phyloP scores from a whole-genome alignment of 345 rosid genomes.

The Linum trigynum region DNA sequence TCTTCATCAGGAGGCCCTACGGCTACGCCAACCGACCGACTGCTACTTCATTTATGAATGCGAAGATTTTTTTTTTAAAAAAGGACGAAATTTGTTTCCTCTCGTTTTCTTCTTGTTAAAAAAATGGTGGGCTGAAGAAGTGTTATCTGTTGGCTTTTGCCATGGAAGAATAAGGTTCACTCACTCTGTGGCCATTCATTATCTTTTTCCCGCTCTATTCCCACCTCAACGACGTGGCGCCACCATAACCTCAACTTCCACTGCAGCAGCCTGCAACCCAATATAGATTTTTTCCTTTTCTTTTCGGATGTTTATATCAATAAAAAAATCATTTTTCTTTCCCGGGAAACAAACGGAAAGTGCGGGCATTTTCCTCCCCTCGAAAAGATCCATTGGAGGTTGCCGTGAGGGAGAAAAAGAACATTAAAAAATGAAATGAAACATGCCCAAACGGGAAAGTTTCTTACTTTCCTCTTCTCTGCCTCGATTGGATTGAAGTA shows the following conservation, averaged over 20 bases:
- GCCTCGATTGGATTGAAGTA: too few relatives aligned
- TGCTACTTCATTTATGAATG: background rate
- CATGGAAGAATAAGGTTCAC: conserved; percentile 17
- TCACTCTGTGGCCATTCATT: conserved; percentile 18
- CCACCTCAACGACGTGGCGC: conserved; percentile 35
- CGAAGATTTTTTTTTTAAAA: too few relatives aligned
- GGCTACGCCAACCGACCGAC: background rate
- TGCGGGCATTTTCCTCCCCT: too few relatives aligned
- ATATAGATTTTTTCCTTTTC: too few relatives aligned
- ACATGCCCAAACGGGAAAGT: too few relatives aligned
- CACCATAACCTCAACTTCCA: conserved; percentile 23
- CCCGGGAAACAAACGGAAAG: too few relatives aligned
- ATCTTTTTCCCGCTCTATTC: conserved; percentile 39
- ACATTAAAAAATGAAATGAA: too few relatives aligned
- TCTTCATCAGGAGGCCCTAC: background rate
- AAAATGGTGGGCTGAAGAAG: background rate
- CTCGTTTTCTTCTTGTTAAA: background rate
- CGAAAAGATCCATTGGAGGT: too few relatives aligned
- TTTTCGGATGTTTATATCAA: too few relatives aligned
- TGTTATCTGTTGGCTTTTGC: conserved; percentile 5
- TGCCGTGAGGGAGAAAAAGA: too few relatives aligned
- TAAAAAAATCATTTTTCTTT: too few relatives aligned
- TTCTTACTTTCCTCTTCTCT: too few relatives aligned
- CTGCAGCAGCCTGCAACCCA: background rate
- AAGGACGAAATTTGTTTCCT: background rate